A percentile compares a stretch with the other conserved stretches of the same genome.
Evolutionary conservation across 2,329 filamentous ascomycete species (phyloP).

Genomic region (Fusarium hainanense): DNA sequence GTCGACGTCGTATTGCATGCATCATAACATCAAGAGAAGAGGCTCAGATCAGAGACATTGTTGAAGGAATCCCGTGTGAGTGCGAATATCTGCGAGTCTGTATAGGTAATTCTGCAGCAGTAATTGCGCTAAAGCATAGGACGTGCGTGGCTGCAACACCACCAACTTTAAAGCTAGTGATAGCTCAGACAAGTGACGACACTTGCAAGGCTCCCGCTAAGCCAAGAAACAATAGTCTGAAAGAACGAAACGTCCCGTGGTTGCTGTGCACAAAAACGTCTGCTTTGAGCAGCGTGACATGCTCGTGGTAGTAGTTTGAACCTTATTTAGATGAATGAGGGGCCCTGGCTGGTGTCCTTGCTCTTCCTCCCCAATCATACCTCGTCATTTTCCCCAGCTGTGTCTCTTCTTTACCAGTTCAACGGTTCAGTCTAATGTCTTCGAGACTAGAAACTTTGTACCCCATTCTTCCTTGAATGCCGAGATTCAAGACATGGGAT

Average conservation of each 20-base stretch:
- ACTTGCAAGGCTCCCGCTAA: not conserved
- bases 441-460: slow-evolving; percentile 2
- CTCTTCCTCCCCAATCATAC: slow-evolving; percentile 38
- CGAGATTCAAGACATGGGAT: slow-evolving; percentile 29
- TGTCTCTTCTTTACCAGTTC: slow-evolving; percentile 16
- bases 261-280: slow-evolving; percentile 6
- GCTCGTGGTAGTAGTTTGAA: slow-evolving; percentile 28
- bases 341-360: slow-evolving; percentile 21
- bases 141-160: not conserved
- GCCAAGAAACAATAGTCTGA: slow-evolving; percentile 1
- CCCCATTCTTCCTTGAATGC: slow-evolving; percentile 17
- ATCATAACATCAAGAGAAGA: slow-evolving; percentile 13
- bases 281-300: slow-evolving; percentile 25
- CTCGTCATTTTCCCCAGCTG: slow-evolving; percentile 8
- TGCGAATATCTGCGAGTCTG: slow-evolving; percentile 1
- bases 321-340: slow-evolving; percentile 40
- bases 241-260: not conserved
- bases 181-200: not conserved
- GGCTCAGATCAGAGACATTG: not conserved
- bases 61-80: not conserved
- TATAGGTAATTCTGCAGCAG: not conserved
- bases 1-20: slow-evolving; percentile 32
- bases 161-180: slow-evolving; percentile 5
- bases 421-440: slow-evolving; percentile 23
- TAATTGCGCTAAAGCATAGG: not conserved